Conservation (phyloP, 257 asterid species). For the Cruciata laevipes region DNA sequence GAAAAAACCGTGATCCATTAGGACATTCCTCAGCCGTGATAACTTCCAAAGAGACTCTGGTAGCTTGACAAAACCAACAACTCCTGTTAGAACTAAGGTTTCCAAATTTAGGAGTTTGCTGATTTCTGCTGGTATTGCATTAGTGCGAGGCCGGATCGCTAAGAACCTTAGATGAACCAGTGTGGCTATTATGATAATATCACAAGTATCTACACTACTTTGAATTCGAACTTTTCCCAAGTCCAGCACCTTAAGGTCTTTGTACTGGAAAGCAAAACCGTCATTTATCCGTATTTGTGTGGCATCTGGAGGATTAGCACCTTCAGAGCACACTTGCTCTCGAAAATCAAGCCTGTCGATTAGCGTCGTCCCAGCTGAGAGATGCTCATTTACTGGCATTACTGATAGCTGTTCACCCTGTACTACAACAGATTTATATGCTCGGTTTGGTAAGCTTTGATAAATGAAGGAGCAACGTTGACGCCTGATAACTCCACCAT, state of each 20-base stretch:
- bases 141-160: not conserved
- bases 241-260: not conserved
- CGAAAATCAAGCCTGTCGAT: no score
- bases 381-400: no score
- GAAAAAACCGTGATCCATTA: not conserved
- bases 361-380: no score
- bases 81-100: not conserved
- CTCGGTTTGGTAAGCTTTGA: no score
- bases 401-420: no score
- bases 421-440: no score
- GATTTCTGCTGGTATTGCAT: not conserved
- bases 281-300: no score
- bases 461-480: no score
- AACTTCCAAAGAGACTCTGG: conserved; percentile 6
- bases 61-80: not conserved
- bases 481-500: no score
- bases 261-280: no score
- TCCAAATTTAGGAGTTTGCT: conserved; percentile 6
- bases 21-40: not conserved
- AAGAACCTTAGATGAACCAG: conserved; percentile 6
- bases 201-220: not conserved
- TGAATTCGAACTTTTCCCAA: not conserved
- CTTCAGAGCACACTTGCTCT: no score
- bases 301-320: no score
- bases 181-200: not conserved